A percentile compares a stretch with the other conserved stretches of the same genome.
Evolutionary conservation across 1,284 basidiomycete species (phyloP).

Genomic region (Ganoderma resinaceum): DNA sequence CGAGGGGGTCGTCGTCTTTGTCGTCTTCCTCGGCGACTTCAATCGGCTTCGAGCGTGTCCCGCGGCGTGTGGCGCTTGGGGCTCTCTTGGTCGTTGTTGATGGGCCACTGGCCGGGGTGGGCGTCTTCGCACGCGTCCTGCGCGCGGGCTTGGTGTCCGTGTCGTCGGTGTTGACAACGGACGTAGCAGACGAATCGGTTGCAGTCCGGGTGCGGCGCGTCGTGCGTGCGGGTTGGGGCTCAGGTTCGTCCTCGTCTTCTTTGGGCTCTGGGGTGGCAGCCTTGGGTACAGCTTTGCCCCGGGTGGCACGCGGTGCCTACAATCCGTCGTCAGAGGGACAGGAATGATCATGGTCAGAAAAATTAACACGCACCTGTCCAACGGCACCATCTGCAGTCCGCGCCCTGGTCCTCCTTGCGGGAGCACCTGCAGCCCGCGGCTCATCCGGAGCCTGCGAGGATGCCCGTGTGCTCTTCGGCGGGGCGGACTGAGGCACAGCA

Average conservation of each 20-base stretch:
- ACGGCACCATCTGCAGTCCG: slow-evolving; percentile 28
- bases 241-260: slow-evolving; percentile 23
- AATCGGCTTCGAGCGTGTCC: slow-evolving; percentile 29
- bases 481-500: slow-evolving; percentile 27
- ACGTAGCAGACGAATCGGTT: slow-evolving; percentile 25
- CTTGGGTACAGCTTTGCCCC: slow-evolving; percentile 20
- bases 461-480: slow-evolving; percentile 25
- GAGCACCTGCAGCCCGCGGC: background rate
- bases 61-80: slow-evolving; percentile 24
- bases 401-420: slow-evolving; percentile 26
- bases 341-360: background rate
- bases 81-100: slow-evolving; percentile 14
- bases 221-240: slow-evolving; percentile 13
- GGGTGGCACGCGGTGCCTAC: slow-evolving; percentile 10
- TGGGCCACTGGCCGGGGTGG: slow-evolving; percentile 21
- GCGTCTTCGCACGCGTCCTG: slow-evolving; percentile 34
- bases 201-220: slow-evolving; percentile 24
- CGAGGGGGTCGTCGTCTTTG: slow-evolving; percentile 31
- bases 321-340: background rate
- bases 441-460: slow-evolving; percentile 18
- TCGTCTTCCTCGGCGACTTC: slow-evolving; percentile 30
- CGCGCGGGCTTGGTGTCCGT: slow-evolving; percentile 29
- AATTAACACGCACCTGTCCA: slow-evolving; percentile 19
- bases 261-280: slow-evolving; percentile 20
- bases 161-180: slow-evolving; percentile 15